Evolutionary conservation across 225 moss, liverwort and hornwort genomes (phyloP).

Genomic region (Sphagnum tenellum): DNA sequence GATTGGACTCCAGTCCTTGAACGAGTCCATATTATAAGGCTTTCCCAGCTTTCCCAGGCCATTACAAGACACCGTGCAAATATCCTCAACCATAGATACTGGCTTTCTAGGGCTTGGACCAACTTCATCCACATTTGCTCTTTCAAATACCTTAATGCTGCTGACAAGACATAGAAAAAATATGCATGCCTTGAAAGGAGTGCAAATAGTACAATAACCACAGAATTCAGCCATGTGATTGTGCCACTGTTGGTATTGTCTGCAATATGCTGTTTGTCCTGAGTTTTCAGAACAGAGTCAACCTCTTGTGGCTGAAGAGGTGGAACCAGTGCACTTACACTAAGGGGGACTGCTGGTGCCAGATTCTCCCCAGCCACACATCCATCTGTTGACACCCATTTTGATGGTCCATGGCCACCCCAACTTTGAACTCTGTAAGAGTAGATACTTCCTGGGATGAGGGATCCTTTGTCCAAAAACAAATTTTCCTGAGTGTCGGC

Average conservation of each 20-base stretch:
- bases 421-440: conserved; percentile 41
- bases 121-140: conserved; percentile 17
- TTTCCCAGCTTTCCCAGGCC: conserved; percentile 4
- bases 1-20: too few species aligned
- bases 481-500: conserved; percentile 24
- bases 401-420: conserved; percentile 42
- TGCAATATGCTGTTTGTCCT: too few species aligned
- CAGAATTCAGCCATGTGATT: conserved; percentile 43
- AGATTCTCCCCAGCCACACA: conserved; percentile 20
- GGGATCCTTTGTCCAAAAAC: conserved; percentile 31
- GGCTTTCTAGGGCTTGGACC: conserved; percentile 35
- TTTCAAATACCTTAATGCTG: conserved; percentile 34
- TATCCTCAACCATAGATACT: conserved; percentile 32
- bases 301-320: too few species aligned
- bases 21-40: too few species aligned
- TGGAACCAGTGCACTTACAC: conserved; percentile 4
- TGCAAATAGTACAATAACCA: conserved; percentile 32
- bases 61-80: conserved; percentile 26
- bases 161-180: conserved; percentile 33
- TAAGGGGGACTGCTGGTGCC: conserved; percentile 4
- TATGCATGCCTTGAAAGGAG: conserved; percentile 39
- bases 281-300: too few species aligned
- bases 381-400: conserved; percentile 31
- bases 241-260: conserved; percentile 8
- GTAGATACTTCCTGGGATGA: conserved; percentile 26